Evolutionary conservation across 2,329 filamentous ascomycete species (phyloP).

Genomic region (Pseudocercospora musae): DNA sequence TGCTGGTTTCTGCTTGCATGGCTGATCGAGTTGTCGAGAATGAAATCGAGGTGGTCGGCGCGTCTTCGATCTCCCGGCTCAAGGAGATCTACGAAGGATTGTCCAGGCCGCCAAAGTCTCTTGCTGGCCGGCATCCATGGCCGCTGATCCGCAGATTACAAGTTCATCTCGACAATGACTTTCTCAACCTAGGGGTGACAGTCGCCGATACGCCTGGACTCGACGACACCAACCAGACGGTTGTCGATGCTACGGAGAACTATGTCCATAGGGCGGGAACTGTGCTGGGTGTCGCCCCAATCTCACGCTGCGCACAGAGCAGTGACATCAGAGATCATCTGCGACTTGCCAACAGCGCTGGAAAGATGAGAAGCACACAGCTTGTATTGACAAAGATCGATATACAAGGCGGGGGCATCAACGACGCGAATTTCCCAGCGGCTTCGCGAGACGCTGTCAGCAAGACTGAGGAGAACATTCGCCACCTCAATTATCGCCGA

Average conservation of each 20-base stretch:
- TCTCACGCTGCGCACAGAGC: slow-evolving; percentile 11
- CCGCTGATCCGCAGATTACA: slow-evolving; percentile 15
- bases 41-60: background rate
- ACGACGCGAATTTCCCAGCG: background rate
- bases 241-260: slow-evolving; percentile 17
- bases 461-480: background rate
- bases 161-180: slow-evolving; percentile 9
- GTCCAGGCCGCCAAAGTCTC: background rate
- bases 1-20: background rate
- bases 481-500: background rate
- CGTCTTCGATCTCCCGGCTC: slow-evolving; percentile 1
- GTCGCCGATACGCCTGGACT: slow-evolving; percentile 24
- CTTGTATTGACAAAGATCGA: slow-evolving; percentile 5
- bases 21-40: background rate
- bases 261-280: slow-evolving; percentile 15
- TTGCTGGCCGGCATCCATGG: slow-evolving; percentile 9
- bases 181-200: slow-evolving; percentile 20
- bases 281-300: slow-evolving; percentile 13
- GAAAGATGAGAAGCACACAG: slow-evolving; percentile 14
- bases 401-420: background rate
- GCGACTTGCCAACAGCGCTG: slow-evolving; percentile 4
- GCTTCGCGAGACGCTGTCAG: background rate
- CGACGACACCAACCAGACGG: slow-evolving; percentile 16
- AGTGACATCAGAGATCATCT: slow-evolving; percentile 10
- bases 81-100: background rate